A percentile compares a stretch with the other conserved stretches of the same genome.
phyloP scores from a whole-genome alignment of 805 yeast genomes.

The Myxozyma udenii region DNA sequence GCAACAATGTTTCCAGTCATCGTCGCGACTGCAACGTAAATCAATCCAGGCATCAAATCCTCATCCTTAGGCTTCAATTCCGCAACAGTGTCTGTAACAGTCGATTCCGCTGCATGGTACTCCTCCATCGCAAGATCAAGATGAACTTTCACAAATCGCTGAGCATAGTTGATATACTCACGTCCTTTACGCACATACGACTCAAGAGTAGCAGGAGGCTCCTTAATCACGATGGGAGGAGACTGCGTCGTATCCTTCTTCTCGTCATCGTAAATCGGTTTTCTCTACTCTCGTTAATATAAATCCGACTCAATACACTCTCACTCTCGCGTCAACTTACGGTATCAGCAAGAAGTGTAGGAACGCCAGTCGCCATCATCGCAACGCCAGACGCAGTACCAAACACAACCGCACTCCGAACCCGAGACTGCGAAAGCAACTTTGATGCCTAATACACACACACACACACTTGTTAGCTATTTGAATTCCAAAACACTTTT shows the following conservation, averaged over 20 bases:
- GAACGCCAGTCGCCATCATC: background rate
- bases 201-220: conserved; percentile 23
- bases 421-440: conserved; percentile 6
- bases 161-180: conserved; percentile 38
- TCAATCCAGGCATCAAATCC: conserved; percentile 65
- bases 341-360: conserved; percentile 9
- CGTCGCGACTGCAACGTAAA: conserved; percentile 66
- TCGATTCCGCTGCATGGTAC: conserved; percentile 59
- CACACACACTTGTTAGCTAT: too few relatives aligned
- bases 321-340: conserved; percentile 1
- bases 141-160: conserved; percentile 26
- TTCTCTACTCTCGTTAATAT: conserved; percentile 20
- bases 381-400: conserved; percentile 4
- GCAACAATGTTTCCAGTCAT: conserved; percentile 71
- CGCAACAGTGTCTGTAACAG: conserved; percentile 60
- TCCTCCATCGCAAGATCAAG: conserved; percentile 49
- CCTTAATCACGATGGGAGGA: conserved; percentile 20
- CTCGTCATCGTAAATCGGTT: conserved; percentile 40
- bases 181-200: conserved; percentile 15
- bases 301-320: background rate
- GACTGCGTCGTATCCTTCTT: conserved; percentile 3
- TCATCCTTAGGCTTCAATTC: conserved; percentile 62
- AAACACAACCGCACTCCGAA: conserved; percentile 2
- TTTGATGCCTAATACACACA: background rate
- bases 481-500: too few relatives aligned